These are phyloP conservation scores for Magnaporthales sp. DNA, from an alignment of 2,329 filamentous ascomycete genomes.

Conservation along the genomic window DNA sequence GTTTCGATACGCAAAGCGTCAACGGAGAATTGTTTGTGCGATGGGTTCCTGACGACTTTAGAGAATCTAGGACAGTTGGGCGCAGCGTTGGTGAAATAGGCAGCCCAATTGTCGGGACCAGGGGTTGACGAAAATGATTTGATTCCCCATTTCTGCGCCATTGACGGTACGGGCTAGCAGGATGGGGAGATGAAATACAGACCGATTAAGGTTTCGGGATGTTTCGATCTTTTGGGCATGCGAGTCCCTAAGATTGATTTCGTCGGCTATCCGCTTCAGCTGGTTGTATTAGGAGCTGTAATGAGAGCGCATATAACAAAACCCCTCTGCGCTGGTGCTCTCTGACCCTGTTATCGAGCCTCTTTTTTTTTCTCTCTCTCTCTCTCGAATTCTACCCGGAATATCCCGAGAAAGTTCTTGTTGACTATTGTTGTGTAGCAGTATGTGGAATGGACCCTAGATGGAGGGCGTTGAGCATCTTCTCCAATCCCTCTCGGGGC, in stretches of 20 bases:
- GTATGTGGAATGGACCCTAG: neutral
- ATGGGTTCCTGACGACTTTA: slow-evolving; percentile 39
- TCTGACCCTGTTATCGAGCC: neutral
- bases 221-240: neutral
- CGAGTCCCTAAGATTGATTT: neutral
- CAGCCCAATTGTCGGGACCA: slow-evolving; percentile 46
- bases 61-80: slow-evolving; percentile 32
- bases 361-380: no score
- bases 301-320: neutral
- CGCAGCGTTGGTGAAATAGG: slow-evolving; percentile 50
- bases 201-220: neutral
- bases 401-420: neutral
- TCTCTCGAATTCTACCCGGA: neutral
- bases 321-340: neutral
- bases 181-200: neutral
- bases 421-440: neutral
- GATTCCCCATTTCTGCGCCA: neutral
- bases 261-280: neutral
- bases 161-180: neutral
- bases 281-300: neutral
- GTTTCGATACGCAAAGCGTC: slow-evolving; percentile 59
- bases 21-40: slow-evolving; percentile 34
- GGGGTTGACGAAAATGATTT: neutral
- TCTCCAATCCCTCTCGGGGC: neutral
- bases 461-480: neutral